These are phyloP conservation scores for Anastatica hierochuntica DNA, from an alignment of 345 rosid species.

Conservation along the genomic window DNA sequence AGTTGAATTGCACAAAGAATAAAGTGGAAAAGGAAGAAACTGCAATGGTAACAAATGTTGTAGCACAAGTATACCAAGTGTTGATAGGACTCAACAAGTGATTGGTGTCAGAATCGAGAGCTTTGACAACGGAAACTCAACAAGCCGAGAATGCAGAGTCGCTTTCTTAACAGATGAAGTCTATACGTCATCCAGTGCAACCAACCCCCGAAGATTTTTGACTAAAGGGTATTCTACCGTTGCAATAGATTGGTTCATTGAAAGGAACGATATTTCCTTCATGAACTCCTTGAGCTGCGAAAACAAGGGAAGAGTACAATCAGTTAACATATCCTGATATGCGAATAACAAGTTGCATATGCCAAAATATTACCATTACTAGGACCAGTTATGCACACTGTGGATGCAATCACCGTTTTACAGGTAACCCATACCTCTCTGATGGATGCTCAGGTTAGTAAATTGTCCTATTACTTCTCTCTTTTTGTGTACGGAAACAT, in stretches of 20 bases:
- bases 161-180: not conserved
- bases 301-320: conserved; percentile 9
- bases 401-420: not conserved
- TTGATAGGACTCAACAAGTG: not conserved
- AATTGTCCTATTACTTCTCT: too few relatives aligned
- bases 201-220: not conserved
- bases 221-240: not conserved
- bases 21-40: too few relatives aligned
- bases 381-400: not conserved
- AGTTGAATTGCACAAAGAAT: not conserved
- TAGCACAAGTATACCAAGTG: not conserved
- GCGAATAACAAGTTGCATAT: too few relatives aligned
- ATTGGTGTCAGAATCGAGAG: not conserved
- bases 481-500: too few relatives aligned
- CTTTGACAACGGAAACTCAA: too few relatives aligned
- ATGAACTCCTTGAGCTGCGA: not conserved
- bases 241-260: not conserved
- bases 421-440: not conserved
- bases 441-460: not conserved
- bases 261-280: not conserved
- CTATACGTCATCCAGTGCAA: not conserved
- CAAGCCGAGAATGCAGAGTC: not conserved
- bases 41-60: conserved; percentile 33
- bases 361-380: too few relatives aligned
- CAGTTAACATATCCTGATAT: too few relatives aligned